These are phyloP conservation scores for Bocquillonia castaneifolia DNA, from an alignment of 441 rosid genomes.

Conservation along the genomic window DNA sequence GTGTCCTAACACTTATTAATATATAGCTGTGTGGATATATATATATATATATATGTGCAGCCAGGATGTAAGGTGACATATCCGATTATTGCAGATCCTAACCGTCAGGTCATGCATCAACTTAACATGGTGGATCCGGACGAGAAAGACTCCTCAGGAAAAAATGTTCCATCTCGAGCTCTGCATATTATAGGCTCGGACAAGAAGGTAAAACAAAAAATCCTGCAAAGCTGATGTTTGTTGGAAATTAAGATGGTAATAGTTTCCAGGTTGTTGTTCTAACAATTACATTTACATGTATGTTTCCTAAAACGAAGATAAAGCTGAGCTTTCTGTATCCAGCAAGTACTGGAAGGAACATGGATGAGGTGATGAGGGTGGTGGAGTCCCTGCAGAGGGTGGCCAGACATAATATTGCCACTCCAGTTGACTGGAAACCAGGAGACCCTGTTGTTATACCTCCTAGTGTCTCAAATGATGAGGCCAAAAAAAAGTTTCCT, in stretches of 20 bases:
- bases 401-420: conserved; percentile 46
- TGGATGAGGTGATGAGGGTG: conserved; percentile 77
- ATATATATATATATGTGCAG: conserved; percentile 28
- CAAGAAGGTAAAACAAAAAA: conserved; percentile 45
- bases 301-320: conserved; percentile 27
- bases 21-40: not conserved
- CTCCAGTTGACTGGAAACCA: conserved; percentile 64
- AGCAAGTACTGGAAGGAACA: conserved; percentile 66
- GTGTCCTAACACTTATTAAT: no score
- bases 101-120: conserved; percentile 43
- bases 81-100: conserved; percentile 69
- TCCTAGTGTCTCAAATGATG: conserved; percentile 44
- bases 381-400: conserved; percentile 56
- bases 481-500: conserved; percentile 62
- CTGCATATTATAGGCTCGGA: conserved; percentile 67
- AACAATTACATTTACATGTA: not conserved
- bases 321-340: conserved; percentile 80
- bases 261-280: not conserved
- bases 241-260: no score
- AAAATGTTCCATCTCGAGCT: conserved; percentile 59
- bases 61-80: conserved; percentile 60
- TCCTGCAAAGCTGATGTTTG: not conserved
- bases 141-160: conserved; percentile 45
- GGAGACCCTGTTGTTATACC: conserved; percentile 66
- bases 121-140: conserved; percentile 82